Percentiles rank a stretch among this genome's conserved stretches.
phyloP scores from a whole-genome alignment of 225 moss, liverwort and hornwort genomes.

The Polytrichum commune region DNA sequence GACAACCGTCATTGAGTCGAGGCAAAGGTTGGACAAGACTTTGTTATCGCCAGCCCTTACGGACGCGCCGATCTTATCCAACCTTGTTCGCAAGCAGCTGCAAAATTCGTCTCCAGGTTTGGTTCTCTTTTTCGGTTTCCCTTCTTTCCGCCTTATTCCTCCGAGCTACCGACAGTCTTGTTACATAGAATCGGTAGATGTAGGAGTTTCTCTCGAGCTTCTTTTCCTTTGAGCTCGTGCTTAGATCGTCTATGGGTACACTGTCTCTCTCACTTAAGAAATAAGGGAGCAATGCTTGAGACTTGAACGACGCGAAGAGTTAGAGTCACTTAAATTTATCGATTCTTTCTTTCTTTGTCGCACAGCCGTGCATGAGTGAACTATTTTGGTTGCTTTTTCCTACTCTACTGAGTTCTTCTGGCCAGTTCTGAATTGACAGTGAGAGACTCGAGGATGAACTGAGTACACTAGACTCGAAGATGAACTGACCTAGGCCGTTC shows the following conservation, averaged over 20 bases:
- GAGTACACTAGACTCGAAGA: no score
- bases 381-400: no score
- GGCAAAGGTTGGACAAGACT: conserved; percentile 49
- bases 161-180: background rate
- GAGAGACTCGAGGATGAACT: no score
- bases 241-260: background rate
- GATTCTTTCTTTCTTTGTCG: background rate
- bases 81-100: conserved; percentile 52
- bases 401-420: no score
- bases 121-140: background rate
- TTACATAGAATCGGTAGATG: background rate
- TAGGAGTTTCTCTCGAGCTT: background rate
- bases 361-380: background rate
- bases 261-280: background rate
- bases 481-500: no score
- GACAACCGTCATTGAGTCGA: conserved; percentile 42
- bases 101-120: conserved; percentile 35
- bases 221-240: background rate
- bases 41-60: conserved; percentile 45
- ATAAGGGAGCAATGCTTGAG: background rate
- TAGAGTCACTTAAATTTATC: background rate
- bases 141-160: background rate
- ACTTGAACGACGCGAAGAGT: background rate
- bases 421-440: no score
- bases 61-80: conserved; percentile 33